phyloP scores from a whole-genome alignment of 441 rosid species.

The Erodium chrysanthum region DNA sequence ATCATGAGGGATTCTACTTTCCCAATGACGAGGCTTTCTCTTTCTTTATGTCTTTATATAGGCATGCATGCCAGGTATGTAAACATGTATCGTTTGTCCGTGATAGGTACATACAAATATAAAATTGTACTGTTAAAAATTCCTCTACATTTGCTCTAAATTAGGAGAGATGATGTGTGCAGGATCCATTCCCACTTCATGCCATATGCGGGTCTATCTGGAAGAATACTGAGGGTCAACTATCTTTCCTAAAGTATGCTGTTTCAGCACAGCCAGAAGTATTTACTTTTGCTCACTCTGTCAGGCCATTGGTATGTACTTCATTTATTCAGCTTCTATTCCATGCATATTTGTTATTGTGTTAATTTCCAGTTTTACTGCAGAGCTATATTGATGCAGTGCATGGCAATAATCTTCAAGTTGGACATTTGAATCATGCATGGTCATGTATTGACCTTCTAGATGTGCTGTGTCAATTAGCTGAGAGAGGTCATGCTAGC shows the following conservation, averaged over 20 bases:
- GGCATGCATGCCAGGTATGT: constrained; percentile 71
- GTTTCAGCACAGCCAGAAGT: constrained; percentile 71
- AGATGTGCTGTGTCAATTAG: constrained; percentile 76
- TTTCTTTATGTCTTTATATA: constrained; percentile 69
- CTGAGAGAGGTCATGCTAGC: constrained; percentile 75
- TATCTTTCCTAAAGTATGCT: constrained; percentile 80
- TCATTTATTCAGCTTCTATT: constrained; percentile 14
- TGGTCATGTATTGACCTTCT: constrained; percentile 92
- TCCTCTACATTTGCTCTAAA: constrained; percentile 9
- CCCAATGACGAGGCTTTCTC: constrained; percentile 84
- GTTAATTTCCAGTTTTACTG: constrained; percentile 20
- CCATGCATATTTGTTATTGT: constrained; percentile 13
- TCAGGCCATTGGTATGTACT: constrained; percentile 65
- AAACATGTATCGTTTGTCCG: background rate
- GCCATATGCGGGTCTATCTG: constrained; percentile 67
- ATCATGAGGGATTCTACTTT: constrained; percentile 77
- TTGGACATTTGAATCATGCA: constrained; percentile 65
- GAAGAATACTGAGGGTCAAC: constrained; percentile 83
- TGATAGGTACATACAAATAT: background rate
- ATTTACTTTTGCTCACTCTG: constrained; percentile 77
- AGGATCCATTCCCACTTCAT: constrained; percentile 93
- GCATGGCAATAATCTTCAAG: constrained; percentile 59
- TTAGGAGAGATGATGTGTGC: constrained; percentile 21
- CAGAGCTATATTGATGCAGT: constrained; percentile 64
- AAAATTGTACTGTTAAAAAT: background rate